These are phyloP conservation scores for Dalbergia oliveri DNA, from an alignment of 306 rosid species.

Conservation along the genomic window DNA sequence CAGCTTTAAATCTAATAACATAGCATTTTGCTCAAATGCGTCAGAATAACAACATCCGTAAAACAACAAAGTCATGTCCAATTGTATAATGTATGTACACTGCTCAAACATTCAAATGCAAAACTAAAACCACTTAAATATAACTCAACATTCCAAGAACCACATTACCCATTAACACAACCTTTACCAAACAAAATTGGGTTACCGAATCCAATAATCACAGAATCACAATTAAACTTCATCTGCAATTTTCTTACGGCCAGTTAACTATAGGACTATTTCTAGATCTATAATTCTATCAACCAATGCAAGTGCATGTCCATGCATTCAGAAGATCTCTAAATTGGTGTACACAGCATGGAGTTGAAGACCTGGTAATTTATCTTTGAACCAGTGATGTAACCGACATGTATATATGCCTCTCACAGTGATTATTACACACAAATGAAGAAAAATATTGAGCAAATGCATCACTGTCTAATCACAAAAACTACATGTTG, in stretches of 20 bases:
- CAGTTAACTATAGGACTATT: not conserved
- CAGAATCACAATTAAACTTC: not conserved
- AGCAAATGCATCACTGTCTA: conserved; percentile 1
- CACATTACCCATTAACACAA: not conserved
- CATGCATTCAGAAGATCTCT: conserved; percentile 5
- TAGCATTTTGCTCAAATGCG: conserved; percentile 18
- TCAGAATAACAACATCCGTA: conserved; percentile 5
- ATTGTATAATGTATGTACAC: not conserved
- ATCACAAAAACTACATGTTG: not conserved
- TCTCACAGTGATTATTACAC: not conserved
- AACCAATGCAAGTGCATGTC: not conserved
- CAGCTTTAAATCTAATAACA: conserved; percentile 28
- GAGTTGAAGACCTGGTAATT: conserved; percentile 9
- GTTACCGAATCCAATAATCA: conserved; percentile 1
- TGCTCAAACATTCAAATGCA: conserved; percentile 25
- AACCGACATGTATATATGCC: not conserved
- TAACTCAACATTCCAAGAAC: not conserved
- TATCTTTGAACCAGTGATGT: conserved; percentile 1
- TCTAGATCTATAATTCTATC: not conserved
- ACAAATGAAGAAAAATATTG: conserved; percentile 1
- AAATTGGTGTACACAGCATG: conserved; percentile 13
- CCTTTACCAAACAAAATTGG: not conserved
- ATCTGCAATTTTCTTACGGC: not conserved
- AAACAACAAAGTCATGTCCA: not conserved
- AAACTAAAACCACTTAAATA: conserved; percentile 1